A percentile compares a stretch with the other conserved stretches of the same genome.
phyloP scores from a whole-genome alignment of 1,284 basidiomycete genomes.

The Heliocybe sulcata region DNA sequence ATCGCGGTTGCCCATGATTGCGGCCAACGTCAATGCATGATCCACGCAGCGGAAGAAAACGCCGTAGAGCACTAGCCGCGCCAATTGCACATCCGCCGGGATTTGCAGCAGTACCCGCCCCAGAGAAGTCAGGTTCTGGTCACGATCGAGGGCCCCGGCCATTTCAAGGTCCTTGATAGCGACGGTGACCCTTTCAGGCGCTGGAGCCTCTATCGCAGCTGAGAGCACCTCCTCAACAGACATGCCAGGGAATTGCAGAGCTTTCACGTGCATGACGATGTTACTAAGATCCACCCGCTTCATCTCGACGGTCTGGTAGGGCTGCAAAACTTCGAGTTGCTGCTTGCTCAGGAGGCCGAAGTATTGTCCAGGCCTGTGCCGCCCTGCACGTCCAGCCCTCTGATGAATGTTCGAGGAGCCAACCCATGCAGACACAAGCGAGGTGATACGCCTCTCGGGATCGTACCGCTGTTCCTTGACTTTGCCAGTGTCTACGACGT shows the following conservation, averaged over 20 bases:
- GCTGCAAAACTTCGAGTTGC: constrained; percentile 59
- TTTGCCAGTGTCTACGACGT: constrained; percentile 86
- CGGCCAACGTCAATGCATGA: constrained; percentile 83
- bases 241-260: constrained; percentile 88
- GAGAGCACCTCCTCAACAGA: constrained; percentile 84
- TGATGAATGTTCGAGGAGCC: constrained; percentile 93
- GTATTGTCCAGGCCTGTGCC: constrained; percentile 90
- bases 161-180: constrained; percentile 81
- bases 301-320: constrained; percentile 95
- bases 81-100: constrained; percentile 87
- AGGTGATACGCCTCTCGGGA: constrained; percentile 82
- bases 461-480: constrained; percentile 95
- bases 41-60: constrained; percentile 94
- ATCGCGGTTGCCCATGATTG: constrained; percentile 85
- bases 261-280: constrained; percentile 96
- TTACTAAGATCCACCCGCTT: constrained; percentile 88
- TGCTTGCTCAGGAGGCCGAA: constrained; percentile 75
- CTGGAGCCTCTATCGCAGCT: constrained; percentile 88
- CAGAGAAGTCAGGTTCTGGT: constrained; percentile 79
- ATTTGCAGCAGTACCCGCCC: constrained; percentile 87
- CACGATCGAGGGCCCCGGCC: constrained; percentile 81
- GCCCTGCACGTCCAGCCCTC: constrained; percentile 89
- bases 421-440: constrained; percentile 86
- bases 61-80: constrained; percentile 85
- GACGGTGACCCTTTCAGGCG: constrained; percentile 66